phyloP scores from a whole-genome alignment of 768 basidiomycete genomes.

The Mycena crocata region DNA sequence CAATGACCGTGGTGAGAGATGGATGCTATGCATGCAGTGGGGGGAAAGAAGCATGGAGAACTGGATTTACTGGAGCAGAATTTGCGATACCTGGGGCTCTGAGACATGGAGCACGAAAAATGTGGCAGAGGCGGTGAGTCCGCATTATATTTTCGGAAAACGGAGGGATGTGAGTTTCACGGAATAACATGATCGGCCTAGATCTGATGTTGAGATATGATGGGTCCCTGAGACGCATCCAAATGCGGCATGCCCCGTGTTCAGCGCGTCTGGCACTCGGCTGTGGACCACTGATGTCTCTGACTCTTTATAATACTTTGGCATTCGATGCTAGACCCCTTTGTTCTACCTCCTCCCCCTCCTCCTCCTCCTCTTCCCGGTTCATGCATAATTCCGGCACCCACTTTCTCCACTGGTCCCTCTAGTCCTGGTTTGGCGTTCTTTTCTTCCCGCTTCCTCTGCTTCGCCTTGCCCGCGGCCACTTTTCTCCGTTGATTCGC shows the following conservation, averaged over 20 bases:
- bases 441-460: slow-evolving; percentile 38
- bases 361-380: slow-evolving; percentile 33
- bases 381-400: slow-evolving; percentile 30
- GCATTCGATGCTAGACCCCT: slow-evolving; percentile 13
- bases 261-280: slow-evolving; percentile 29
- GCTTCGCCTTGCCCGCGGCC: slow-evolving; percentile 40
- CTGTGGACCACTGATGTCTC: slow-evolving; percentile 23
- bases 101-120: no score
- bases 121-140: slow-evolving; percentile 1
- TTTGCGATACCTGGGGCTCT: neutral
- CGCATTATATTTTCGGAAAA: neutral
- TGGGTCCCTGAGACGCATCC: slow-evolving; percentile 25
- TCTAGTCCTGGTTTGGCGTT: slow-evolving; percentile 39
- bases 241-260: slow-evolving; percentile 19
- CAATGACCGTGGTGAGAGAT: slow-evolving; percentile 41
- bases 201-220: slow-evolving; percentile 23
- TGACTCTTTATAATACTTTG: slow-evolving; percentile 30
- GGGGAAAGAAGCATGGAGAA: slow-evolving; percentile 5
- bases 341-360: slow-evolving; percentile 27
- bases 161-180: neutral
- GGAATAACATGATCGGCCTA: slow-evolving; percentile 1
- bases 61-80: neutral
- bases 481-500: slow-evolving; percentile 46
- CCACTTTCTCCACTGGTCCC: slow-evolving; percentile 37
- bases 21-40: neutral